A percentile compares a stretch with the other conserved stretches of the same genome.
Conservation (phyloP, 1,284 basidiomycete species). For the Moniliella sp. region DNA sequence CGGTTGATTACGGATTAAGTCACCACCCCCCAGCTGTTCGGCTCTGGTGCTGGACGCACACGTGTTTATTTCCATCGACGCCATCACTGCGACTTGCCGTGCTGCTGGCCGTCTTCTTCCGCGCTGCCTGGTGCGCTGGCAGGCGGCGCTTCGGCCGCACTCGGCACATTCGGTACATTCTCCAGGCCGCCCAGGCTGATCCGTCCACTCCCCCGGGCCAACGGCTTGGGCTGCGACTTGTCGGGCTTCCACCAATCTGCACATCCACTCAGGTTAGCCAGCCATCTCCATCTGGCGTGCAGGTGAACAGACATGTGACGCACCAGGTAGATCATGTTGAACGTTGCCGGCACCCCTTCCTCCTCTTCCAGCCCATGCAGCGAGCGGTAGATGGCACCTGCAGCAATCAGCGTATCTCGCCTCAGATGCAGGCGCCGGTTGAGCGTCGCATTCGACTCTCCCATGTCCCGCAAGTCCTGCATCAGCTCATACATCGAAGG, state of each 20-base stretch:
- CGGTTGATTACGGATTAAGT: too few relatives aligned
- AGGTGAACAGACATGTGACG: constrained; percentile 10
- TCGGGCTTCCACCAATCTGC: constrained; percentile 95
- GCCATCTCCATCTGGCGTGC: background rate
- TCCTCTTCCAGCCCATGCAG: constrained; percentile 40
- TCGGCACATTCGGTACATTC: too few relatives aligned
- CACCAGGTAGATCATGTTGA: constrained; percentile 82
- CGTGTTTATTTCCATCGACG: too few relatives aligned
- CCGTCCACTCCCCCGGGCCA: constrained; percentile 62
- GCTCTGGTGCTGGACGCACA: too few relatives aligned
- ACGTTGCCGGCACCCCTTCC: constrained; percentile 73
- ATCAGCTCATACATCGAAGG: constrained; percentile 91
- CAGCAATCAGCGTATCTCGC: constrained; percentile 70
- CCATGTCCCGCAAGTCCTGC: constrained; percentile 81
- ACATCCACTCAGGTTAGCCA: background rate
- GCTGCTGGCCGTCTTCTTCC: too few relatives aligned
- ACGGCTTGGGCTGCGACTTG: constrained; percentile 57
- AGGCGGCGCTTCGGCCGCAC: too few relatives aligned
- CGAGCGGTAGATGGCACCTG: constrained; percentile 71
- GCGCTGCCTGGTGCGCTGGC: too few relatives aligned
- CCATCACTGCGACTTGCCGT: too few relatives aligned
- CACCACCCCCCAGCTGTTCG: too few relatives aligned
- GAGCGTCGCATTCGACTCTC: constrained; percentile 75
- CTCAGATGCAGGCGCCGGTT: constrained; percentile 44
- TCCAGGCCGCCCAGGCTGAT: too few relatives aligned